A percentile compares a stretch with the other conserved stretches of the same genome.
These are phyloP conservation scores for Pseudocercospora musae DNA, from an alignment of 2,329 filamentous ascomycete genomes.

Conservation along the genomic window DNA sequence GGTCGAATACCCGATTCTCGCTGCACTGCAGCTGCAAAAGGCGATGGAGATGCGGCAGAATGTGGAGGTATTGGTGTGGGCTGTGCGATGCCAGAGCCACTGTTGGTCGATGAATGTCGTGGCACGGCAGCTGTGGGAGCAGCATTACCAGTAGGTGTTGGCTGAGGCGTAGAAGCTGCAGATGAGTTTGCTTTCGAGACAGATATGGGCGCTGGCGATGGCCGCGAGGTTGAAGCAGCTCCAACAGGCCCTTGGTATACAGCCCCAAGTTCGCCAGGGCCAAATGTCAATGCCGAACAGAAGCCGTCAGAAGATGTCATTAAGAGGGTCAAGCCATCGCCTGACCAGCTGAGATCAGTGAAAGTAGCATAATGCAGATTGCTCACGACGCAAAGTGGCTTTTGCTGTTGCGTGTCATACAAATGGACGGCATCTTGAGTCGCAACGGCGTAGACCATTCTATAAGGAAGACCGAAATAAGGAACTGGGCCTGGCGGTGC, in stretches of 20 bases:
- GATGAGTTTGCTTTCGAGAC: conserved; percentile 36
- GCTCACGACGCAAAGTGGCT: conserved; percentile 89
- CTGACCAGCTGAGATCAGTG: conserved; percentile 89
- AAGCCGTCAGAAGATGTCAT: conserved; percentile 99
- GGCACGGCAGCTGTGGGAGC: conserved; percentile 35
- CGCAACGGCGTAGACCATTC: conserved; percentile 93
- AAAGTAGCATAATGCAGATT: conserved; percentile 97
- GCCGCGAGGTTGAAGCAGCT: conserved; percentile 36
- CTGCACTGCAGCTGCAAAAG: conserved; percentile 38
- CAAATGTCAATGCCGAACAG: conserved; percentile 86
- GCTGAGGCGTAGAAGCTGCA: conserved; percentile 42
- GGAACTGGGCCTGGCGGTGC: conserved; percentile 49
- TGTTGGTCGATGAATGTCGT: conserved; percentile 13
- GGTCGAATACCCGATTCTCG: conserved; percentile 49
- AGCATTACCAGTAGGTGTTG: conserved; percentile 29
- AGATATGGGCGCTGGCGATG: conserved; percentile 41
- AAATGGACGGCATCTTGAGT: conserved; percentile 93
- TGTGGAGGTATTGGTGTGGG: conserved; percentile 13
- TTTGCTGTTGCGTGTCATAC: conserved; percentile 96
- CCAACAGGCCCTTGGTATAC: conserved; percentile 65
- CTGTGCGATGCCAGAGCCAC: conserved; percentile 2
- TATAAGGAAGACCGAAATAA: conserved; percentile 82
- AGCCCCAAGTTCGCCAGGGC: conserved; percentile 78
- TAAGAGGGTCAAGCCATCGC: conserved; percentile 72
- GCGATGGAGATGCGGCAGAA: conserved; percentile 53